A percentile compares a stretch with the other conserved stretches of the same genome.
Conservation (phyloP, 2,329 filamentous ascomycete genomes). For the Xylaria digitata region DNA sequence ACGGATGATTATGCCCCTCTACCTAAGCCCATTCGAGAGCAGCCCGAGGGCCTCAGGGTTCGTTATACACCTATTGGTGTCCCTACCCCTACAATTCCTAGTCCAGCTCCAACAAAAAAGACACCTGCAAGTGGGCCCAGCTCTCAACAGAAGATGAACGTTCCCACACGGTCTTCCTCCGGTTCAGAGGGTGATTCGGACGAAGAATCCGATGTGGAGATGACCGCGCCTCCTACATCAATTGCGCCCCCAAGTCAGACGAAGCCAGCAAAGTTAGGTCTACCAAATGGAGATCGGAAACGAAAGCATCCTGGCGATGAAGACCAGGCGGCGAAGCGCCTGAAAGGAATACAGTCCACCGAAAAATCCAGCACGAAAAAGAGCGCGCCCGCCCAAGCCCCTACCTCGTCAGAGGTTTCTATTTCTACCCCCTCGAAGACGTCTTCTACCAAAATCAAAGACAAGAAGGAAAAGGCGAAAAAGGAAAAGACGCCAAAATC, state of each 20-base stretch:
- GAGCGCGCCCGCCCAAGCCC: constrained; percentile 52
- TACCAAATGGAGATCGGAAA: constrained; percentile 48
- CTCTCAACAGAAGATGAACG: constrained; percentile 47
- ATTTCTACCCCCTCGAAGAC: constrained; percentile 38
- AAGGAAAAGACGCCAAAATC: constrained; percentile 43
- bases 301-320: constrained; percentile 53
- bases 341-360: constrained; percentile 40
- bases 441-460: constrained; percentile 42
- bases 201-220: constrained; percentile 58
- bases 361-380: constrained; percentile 39
- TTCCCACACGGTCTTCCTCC: constrained; percentile 53
- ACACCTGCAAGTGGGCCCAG: not conserved
- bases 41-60: constrained; percentile 74
- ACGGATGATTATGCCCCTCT: constrained; percentile 58
- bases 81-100: constrained; percentile 43
- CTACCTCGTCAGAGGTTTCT: constrained; percentile 40
- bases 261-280: constrained; percentile 45
- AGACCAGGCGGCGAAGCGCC: constrained; percentile 47
- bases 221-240: constrained; percentile 54
- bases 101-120: constrained; percentile 2
- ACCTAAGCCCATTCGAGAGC: constrained; percentile 65
- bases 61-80: constrained; percentile 76
- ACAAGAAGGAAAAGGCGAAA: constrained; percentile 50
- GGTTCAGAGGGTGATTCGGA: constrained; percentile 56
- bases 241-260: constrained; percentile 37